Evolutionary conservation across 1,284 basidiomycete genomes (phyloP), one percentile per base, ranked within the genome.

Genomic region (Cryptococcus jaspeensis): DNA sequence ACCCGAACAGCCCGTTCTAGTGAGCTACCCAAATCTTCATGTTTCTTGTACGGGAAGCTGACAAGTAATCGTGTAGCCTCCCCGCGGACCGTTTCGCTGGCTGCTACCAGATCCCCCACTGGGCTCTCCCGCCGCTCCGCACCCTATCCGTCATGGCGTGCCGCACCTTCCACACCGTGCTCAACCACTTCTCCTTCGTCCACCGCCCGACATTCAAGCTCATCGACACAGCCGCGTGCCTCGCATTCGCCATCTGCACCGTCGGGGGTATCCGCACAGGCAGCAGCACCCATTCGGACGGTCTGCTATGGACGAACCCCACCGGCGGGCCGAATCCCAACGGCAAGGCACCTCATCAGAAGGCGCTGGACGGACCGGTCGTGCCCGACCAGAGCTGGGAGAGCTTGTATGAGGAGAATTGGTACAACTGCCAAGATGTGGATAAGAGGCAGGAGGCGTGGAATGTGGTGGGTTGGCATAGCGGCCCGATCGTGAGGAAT

Each of bases 171-270:
- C 71, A 75, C 37, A 72, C 74, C 3, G 69, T 80, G n/a, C 67
- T 79, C 12, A 73, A 74, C 38, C 79, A 79, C 61, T 74, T 79
- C 37, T 72, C 76, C 6, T 73, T 80, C 50, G 65, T 80, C 18
- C 79, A 80, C 57, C 60, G 69, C 49, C 78, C 79, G 2, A 80
- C 79, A 0, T 80, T 80, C 67, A 69, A 67, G 38, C 64, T 80
- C 16, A 67, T 69, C 48, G 74, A 78, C 52, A 70, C 74, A 2
- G 72, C 78, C 2, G 73, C 71, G 3, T 78, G 75, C 47, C 70
- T 79, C 2, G 77, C 76, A 2, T 80, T 80, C 58, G 76, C 79
- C 12, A 76, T 80, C 49, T 80, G 79, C 61, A 78, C 79, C 1
- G 70, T 78, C 22, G 79, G 79, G n/a, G 73, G 73, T 5, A 68